Conservation (phyloP, 2,329 filamentous ascomycete genomes). For the Aureobasidium mangrovei region DNA sequence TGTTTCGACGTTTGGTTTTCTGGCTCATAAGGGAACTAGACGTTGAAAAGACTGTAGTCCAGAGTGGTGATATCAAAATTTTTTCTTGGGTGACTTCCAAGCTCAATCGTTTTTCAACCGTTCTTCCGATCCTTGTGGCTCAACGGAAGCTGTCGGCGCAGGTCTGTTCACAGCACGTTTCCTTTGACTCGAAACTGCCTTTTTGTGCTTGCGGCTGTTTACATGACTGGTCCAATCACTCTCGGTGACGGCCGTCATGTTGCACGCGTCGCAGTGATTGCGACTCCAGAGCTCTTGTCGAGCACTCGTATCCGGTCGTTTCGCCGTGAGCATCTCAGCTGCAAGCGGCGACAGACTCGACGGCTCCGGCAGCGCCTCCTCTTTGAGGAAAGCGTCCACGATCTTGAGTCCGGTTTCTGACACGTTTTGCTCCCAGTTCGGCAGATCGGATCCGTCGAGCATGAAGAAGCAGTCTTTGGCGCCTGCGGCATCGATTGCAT, state of each 20-base stretch:
- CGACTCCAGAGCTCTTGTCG: conserved; percentile 39
- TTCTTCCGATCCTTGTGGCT: not conserved
- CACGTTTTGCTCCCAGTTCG: conserved; percentile 55
- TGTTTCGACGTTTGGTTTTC: no score
- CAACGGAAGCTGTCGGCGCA: not conserved
- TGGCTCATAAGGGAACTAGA: no score
- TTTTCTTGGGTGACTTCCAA: not conserved
- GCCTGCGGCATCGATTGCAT: conserved; percentile 51
- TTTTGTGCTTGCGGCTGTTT: conserved; percentile 45
- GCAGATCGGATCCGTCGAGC: conserved; percentile 66
- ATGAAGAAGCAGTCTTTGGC: conserved; percentile 58
- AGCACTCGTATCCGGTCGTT: conserved; percentile 39
- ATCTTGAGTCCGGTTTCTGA: conserved; percentile 55
- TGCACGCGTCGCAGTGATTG: conserved; percentile 63
- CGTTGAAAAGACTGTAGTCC: no score
- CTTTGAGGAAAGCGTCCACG: conserved; percentile 53
- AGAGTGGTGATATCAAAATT: not conserved
- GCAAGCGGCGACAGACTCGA: conserved; percentile 48
- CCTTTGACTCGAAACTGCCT: conserved; percentile 22
- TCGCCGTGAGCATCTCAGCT: conserved; percentile 48
- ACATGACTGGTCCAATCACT: conserved; percentile 51
- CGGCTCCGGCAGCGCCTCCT: conserved; percentile 46
- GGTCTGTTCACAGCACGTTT: not conserved
- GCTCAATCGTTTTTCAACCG: not conserved
- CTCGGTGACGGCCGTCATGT: conserved; percentile 45